Conservation (phyloP, 2,329 filamentous ascomycete species). For the Fonsecaea pedrosoi region DNA sequence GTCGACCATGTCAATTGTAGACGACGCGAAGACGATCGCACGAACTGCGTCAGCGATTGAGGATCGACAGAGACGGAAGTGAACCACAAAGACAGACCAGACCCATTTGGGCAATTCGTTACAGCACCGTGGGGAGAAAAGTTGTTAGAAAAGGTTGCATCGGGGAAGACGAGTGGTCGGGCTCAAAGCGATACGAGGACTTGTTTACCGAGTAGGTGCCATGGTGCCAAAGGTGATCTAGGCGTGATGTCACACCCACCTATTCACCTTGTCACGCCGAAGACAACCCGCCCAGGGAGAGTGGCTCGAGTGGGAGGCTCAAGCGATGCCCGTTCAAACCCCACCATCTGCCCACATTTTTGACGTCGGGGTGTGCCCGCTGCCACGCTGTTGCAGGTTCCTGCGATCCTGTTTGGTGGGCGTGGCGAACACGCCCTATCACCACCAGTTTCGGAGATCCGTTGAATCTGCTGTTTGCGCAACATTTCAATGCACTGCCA, state of each 20-base stretch:
- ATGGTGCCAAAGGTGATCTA: background rate
- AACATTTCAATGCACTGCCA: slow-evolving; percentile 24
- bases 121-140: background rate
- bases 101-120: background rate
- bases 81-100: background rate
- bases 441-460: background rate
- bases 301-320: too few species aligned
- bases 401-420: background rate
- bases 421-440: background rate
- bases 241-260: slow-evolving; percentile 4
- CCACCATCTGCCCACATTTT: slow-evolving; percentile 5
- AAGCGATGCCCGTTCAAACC: background rate
- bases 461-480: slow-evolving; percentile 4
- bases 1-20: too few species aligned
- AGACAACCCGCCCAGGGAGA: background rate
- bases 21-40: background rate
- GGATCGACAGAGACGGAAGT: background rate
- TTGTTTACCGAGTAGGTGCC: background rate
- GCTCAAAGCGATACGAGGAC: background rate
- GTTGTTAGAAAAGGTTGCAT: background rate
- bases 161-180: background rate
- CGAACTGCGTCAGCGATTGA: background rate
- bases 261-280: background rate
- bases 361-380: background rate
- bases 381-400: slow-evolving; percentile 1